Base-by-base conservation (phyloP, 2,329 filamentous ascomycete species). In the Alternaria novae-zelandiae region DNA sequence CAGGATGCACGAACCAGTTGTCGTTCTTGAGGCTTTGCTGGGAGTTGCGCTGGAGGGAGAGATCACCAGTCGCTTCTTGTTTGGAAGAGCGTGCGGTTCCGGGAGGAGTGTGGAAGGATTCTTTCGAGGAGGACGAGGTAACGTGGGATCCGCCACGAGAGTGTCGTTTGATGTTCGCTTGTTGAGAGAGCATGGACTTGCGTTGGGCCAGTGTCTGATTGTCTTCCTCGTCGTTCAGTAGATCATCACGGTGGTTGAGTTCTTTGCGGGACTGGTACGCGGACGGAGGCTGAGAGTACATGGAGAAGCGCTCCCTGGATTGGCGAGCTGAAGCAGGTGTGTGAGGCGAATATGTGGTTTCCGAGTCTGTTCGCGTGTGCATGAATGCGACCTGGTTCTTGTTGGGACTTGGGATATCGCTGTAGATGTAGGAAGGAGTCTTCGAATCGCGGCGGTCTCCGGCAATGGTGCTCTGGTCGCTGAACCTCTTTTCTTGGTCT, bases 311-410 rank as follows among this genome's bases (percentile, higher is more conserved):
- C 83, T 60, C 81, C 41, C 84, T 85, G 0, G 88, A 88, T 67
- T 88, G 84, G 54, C 83, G 83, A 43, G 84, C 86, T 65, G 84
- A 79, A 54, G 81, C 79, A 9, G 85, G 83, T 9, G 83, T 86
- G 57, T 84, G 83, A 3, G 81, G 81, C 13, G 83, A 86, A 64
- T 85, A 86, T 23, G 81, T 82, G 51, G 85, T 79, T 5, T 87
- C 88, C 30, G 86, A 85, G 11, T 86, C 85, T 3, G 89, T 92
- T 32, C 94, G 88, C 0, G 92, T 96, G 75, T 96, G 90, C 80
- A 92, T 87, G 79, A 97, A 97, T 0, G 94, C 90, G 54, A 97
- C 85, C 1, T 86, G 86, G 1, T 70, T 80, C 73, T 68, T 74
- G n/a, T 80, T 74, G 2, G 77, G 76, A 15, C 62, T 70, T 13